Base-by-base conservation (phyloP, 192 early-diverging fungal genomes). In the Coemansia asiatica region DNA sequence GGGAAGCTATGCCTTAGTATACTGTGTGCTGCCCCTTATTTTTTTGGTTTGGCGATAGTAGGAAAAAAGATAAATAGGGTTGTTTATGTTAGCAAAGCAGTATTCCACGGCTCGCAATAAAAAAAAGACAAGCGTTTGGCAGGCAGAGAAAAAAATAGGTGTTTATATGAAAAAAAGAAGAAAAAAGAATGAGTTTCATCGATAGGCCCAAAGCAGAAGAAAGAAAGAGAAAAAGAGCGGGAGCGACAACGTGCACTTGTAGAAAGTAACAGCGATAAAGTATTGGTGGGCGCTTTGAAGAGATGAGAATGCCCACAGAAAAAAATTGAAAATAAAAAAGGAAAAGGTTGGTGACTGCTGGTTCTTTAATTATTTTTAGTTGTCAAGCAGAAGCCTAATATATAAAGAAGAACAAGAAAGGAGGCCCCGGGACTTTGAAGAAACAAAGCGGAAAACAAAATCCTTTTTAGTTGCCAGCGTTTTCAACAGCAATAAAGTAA, bases 41-140 rank as follows among this genome's bases (percentile, higher is more conserved):
- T 12, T 44, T 44, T 44, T 3, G 40, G 40, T 16, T 16, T 44
- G 40, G 40, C 8, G 40, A 12, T 44, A 44, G 40, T 44, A 44
- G 40, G n/a, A n/a, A 33, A 44, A 44, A 44, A 44, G 40, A 44
- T 44, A 44, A 44, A 44, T 13, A 44, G 40, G 40, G 40, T 44
- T 44, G 40, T 44, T 44, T 44, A 44, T 44, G 40, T 13, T 12
- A 44, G 40, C 40, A 44, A 44, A 44, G 40, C 40, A 46, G 25
- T 60, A 60, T 60, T 60, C 21, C 38, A 46, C 59, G 21, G 15
- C 59, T 25, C 46, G 33, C n/a, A 60, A 44, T 18, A 50, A 62
- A 33, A 50, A 33, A 62, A 26, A 31, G 9, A 49, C 47, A 29
- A 62, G 60, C 18, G 8, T 44, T 27, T 53, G 22, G 50, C 22